Base-by-base conservation (phyloP, 108 stramenopile genomes). In the Pseudonitzschia multiseries region DNA sequence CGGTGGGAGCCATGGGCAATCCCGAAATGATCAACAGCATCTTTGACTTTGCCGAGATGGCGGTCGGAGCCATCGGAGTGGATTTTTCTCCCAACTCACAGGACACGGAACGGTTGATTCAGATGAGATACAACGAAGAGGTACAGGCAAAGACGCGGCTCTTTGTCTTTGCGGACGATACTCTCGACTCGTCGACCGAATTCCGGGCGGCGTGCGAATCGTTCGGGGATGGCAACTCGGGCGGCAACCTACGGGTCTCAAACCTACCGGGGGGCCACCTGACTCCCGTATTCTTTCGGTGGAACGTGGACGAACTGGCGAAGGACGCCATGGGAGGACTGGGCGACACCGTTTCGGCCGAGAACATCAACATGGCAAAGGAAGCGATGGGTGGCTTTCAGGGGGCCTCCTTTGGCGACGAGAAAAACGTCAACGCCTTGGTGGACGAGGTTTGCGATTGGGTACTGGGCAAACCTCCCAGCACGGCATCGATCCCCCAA, bases 361-460 rank as follows among this genome's bases (percentile, higher is more conserved):
- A 87, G 68, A 80, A 85, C 17, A 74, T 76, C 62, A 80, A 77
- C n/a, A 82, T 94, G 74, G 93, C 89, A n/a, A 79, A 68, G 60
- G 78, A 87, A 36, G 86, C 83, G 21, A 71, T 80, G 33, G 90
- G 87, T 22, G 93, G 93, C 32, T 86, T 91, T 64, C 82, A 90
- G 65, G 84, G 87, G 53, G 86, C 86, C 48, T 87, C 90, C 3
- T 94, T 90, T 78, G 93, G 93, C 1, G 77, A 89, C 68, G 86
- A 87, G 68, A 81, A 73, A 15, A 75, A 71, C 21, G 73, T 94
- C 57, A 54, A 84, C 29, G 68, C 18, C 29, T 65, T 88, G 65
- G 86, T 90, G 17, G 67, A 89, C 40, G 93, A 91, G 74, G 75
- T 94, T 0, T 81, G 74, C 6, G 75, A 78, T 42, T 94, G 88